These are phyloP conservation scores for Boletus eberwhitei DNA, from an alignment of 768 basidiomycete genomes.

Conservation along the genomic window DNA sequence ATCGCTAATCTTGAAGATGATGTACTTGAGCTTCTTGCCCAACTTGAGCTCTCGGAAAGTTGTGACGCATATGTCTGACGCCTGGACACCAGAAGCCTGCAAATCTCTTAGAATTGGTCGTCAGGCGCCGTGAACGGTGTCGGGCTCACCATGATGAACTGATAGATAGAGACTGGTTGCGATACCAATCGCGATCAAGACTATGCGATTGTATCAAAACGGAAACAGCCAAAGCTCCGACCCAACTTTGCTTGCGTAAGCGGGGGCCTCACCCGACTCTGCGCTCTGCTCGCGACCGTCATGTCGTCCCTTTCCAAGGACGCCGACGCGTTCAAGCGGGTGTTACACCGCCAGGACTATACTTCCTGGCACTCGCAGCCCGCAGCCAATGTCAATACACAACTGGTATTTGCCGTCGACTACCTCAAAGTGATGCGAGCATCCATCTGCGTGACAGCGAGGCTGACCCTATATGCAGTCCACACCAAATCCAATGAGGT, in stretches of 20 bases:
- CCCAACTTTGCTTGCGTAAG: conserved; percentile 27
- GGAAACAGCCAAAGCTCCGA: conserved; percentile 22
- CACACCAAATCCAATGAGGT: conserved; percentile 75
- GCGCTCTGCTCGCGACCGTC: conserved; percentile 15
- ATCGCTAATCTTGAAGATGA: conserved; percentile 70
- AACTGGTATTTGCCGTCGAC: conserved; percentile 80
- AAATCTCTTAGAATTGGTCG: not conserved
- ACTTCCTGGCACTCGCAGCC: conserved; percentile 87
- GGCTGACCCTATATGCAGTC: conserved; percentile 36
- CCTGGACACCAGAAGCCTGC: conserved; percentile 41
- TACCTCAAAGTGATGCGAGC: conserved; percentile 62
- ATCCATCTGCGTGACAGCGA: conserved; percentile 5
- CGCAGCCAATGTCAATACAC: conserved; percentile 82
- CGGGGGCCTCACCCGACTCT: not conserved
- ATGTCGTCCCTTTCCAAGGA: conserved; percentile 74
- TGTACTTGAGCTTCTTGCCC: conserved; percentile 71
- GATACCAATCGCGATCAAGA: conserved; percentile 26
- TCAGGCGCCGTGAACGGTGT: not conserved
- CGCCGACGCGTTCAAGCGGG: conserved; percentile 64
- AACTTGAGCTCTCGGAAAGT: conserved; percentile 22
- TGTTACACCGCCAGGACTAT: conserved; percentile 62
- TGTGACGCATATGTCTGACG: conserved; percentile 47
- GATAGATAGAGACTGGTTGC: conserved; percentile 20
- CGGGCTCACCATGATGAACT: conserved; percentile 30
- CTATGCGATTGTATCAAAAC: not conserved